Evolutionary conservation across 352 stramenopile genomes (phyloP).

Genomic region (Globisporangium radiosum): DNA sequence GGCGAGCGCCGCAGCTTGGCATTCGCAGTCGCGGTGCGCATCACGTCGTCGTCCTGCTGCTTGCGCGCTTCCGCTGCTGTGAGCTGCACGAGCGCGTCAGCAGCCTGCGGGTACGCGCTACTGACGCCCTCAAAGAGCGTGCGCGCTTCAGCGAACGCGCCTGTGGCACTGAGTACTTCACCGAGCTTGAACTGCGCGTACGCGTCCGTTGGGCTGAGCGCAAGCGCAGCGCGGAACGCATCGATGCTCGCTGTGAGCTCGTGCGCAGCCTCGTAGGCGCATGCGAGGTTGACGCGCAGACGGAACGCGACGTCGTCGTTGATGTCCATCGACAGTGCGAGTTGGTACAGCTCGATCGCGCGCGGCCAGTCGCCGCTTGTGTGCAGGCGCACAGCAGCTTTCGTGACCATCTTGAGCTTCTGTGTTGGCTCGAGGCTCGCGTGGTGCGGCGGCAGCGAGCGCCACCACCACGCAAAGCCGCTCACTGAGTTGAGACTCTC

Average conservation of each 20-base stretch:
- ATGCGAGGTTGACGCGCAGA: conserved; percentile 63
- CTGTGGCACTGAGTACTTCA: conserved; percentile 26
- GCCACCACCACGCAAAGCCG: conserved; percentile 80
- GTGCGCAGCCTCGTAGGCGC: conserved; percentile 40
- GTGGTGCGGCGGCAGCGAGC: conserved; percentile 60
- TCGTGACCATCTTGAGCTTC: conserved; percentile 78
- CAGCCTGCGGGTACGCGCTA: conserved; percentile 40
- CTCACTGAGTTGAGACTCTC: conserved; percentile 73
- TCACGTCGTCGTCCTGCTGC: conserved; percentile 19
- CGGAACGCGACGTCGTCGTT: conserved; percentile 55
- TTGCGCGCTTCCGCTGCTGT: conserved; percentile 17
- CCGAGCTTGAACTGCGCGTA: conserved; percentile 65
- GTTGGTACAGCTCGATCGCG: conserved; percentile 63
- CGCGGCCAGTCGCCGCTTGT: conserved; percentile 50
- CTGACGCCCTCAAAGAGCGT: conserved; percentile 33
- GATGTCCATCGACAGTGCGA: conserved; percentile 48
- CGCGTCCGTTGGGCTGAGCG: conserved; percentile 33
- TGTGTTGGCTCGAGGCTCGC: conserved; percentile 50
- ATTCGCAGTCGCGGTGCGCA: conserved; percentile 18
- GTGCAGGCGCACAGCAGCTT: conserved; percentile 62
- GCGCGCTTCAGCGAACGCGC: conserved; percentile 34
- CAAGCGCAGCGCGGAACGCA: conserved; percentile 38
- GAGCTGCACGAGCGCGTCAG: conserved; percentile 35
- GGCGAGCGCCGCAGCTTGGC: conserved; percentile 26
- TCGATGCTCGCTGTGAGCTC: conserved; percentile 27